Evolutionary conservation across 495 filamentous ascomycete genomes (phyloP).

Genomic region (Aspergillus nidulans): DNA sequence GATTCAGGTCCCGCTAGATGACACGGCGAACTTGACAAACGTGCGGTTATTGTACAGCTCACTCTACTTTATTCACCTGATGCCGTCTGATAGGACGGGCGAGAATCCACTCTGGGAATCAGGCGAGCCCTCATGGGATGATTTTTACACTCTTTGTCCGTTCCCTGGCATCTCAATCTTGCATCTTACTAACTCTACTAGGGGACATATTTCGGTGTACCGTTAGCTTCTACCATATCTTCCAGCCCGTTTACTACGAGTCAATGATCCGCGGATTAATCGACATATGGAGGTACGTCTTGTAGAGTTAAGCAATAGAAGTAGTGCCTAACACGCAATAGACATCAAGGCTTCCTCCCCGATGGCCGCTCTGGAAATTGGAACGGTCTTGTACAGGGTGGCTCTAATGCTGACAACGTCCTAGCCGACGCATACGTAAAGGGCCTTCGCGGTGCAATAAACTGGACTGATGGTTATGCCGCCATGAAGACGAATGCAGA

Average conservation of each 20-base stretch:
- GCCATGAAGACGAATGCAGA: constrained; percentile 69
- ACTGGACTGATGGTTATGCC: constrained; percentile 47
- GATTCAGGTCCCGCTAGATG: constrained; percentile 49
- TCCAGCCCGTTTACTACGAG: constrained; percentile 58
- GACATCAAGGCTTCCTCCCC: constrained; percentile 52
- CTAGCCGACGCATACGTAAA: constrained; percentile 36
- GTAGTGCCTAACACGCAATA: constrained; percentile 4
- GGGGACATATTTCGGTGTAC: constrained; percentile 31
- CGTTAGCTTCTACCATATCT: constrained; percentile 60
- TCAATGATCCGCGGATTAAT: constrained; percentile 60
- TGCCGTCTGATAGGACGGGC: constrained; percentile 68
- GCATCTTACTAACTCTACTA: constrained; percentile 22
- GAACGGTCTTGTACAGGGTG: constrained; percentile 68
- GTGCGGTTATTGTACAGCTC: constrained; percentile 65
- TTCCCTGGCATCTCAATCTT: background rate
- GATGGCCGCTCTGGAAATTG: constrained; percentile 57
- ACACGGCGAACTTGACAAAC: constrained; percentile 52
- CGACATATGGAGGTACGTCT: constrained; percentile 24
- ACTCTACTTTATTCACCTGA: constrained; percentile 63
- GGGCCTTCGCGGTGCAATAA: constrained; percentile 47
- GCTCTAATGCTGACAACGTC: constrained; percentile 59
- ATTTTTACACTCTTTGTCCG: constrained; percentile 40
- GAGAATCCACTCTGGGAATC: constrained; percentile 69
- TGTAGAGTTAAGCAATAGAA: background rate
- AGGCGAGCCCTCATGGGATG: constrained; percentile 68